Evolutionary conservation across 208 protist genomes (phyloP).

Genomic region (Trypanosoma brucei): DNA sequence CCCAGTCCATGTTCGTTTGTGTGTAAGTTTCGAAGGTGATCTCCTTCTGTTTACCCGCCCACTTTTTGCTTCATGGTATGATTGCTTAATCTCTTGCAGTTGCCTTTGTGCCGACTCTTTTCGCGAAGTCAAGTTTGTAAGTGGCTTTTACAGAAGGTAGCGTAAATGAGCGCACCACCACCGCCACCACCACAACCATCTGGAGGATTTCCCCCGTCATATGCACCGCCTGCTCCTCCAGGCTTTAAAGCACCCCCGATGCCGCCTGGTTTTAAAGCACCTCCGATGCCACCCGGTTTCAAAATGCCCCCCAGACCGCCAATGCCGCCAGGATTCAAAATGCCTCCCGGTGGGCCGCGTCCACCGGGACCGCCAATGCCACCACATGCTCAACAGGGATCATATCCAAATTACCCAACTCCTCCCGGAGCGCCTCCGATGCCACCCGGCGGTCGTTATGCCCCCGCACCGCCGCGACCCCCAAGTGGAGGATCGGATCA

Average conservation of each 20-base stretch:
- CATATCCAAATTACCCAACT: background rate
- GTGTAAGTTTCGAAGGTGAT: too few species aligned
- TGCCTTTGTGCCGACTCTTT: too few species aligned
- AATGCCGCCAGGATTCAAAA: conserved; percentile 31
- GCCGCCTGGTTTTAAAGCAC: conserved; percentile 11
- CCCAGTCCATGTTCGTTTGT: too few species aligned
- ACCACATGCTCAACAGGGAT: background rate
- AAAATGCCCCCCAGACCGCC: conserved; percentile 5
- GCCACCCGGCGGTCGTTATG: background rate
- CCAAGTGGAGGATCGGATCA: background rate
- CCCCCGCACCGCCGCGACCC: background rate
- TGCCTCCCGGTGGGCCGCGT: conserved; percentile 7
- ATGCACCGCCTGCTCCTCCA: conserved; percentile 34
- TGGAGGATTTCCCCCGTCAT: too few species aligned
- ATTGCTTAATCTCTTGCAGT: too few species aligned
- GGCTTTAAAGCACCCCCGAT: conserved; percentile 22
- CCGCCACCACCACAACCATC: conserved; percentile 14
- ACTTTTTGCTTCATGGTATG: too few species aligned
- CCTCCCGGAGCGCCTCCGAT: background rate
- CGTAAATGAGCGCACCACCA: conserved; percentile 30
- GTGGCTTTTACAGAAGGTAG: too few species aligned
- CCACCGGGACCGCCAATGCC: conserved; percentile 6
- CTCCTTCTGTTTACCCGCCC: too few species aligned
- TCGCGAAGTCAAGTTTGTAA: too few species aligned
- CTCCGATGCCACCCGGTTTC: conserved; percentile 10